These are phyloP conservation scores for Rhododendron molle DNA, from an alignment of 148 eudicot genomes.

Conservation along the genomic window DNA sequence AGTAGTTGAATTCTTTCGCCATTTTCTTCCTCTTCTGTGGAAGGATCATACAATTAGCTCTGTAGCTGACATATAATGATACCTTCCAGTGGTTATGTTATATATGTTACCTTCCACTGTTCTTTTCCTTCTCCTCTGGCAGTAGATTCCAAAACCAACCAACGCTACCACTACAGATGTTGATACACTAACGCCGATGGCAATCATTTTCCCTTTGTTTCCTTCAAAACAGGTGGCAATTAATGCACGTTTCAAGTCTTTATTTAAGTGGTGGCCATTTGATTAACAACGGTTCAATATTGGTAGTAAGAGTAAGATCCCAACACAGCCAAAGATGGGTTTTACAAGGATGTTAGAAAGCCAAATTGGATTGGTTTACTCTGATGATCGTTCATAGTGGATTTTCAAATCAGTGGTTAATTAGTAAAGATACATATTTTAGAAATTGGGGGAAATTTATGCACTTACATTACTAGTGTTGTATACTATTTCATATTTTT, in stretches of 20 bases:
- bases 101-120: background rate
- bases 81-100: background rate
- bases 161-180: background rate
- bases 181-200: background rate
- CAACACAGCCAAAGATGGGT: no score
- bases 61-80: background rate
- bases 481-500: no score
- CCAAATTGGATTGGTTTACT: no score
- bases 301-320: no score
- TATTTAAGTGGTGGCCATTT: background rate
- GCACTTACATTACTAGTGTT: no score
- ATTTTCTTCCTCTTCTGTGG: background rate
- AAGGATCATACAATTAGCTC: background rate
- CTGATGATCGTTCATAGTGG: no score
- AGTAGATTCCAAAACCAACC: background rate
- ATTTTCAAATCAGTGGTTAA: no score
- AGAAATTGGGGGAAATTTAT: no score
- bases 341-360: no score
- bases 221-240: background rate
- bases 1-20: background rate
- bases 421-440: no score
- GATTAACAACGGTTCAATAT: constrained; percentile 7
- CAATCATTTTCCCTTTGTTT: background rate
- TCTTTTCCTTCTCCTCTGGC: background rate
- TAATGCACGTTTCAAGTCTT: no score